phyloP scores from a whole-genome alignment of 805 yeast species.

The Lachancea thermotolerans region DNA sequence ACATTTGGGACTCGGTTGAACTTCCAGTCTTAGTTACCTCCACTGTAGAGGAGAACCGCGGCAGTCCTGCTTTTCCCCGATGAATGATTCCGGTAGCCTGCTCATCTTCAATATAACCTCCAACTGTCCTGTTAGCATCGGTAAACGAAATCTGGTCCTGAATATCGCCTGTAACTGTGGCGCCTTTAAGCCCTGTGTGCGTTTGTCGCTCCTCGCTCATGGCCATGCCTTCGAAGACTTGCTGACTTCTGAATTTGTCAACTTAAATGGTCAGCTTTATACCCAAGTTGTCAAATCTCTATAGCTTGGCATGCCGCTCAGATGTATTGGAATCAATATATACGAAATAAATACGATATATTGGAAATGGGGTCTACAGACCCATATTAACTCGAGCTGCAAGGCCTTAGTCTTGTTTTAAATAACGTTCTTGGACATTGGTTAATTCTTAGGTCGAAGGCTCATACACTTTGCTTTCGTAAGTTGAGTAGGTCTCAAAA shows the following conservation, averaged over 20 bases:
- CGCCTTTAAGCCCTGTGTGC: slow-evolving; percentile 6
- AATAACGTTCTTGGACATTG: too few relatives aligned
- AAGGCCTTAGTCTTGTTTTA: too few relatives aligned
- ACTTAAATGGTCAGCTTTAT: neutral
- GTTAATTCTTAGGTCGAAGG: too few relatives aligned
- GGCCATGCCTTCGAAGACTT: neutral
- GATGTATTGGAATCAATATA: too few relatives aligned
- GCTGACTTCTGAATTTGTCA: neutral
- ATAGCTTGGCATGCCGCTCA: too few relatives aligned
- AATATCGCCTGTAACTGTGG: slow-evolving; percentile 5
- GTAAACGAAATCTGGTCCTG: slow-evolving; percentile 7
- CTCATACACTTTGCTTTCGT: slow-evolving; percentile 36
- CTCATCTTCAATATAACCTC: slow-evolving; percentile 7
- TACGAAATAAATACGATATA: too few relatives aligned
- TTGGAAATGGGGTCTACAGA: too few relatives aligned
- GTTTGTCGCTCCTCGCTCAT: slow-evolving; percentile 3
- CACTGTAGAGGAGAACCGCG: slow-evolving; percentile 8
- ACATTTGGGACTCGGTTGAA: neutral
- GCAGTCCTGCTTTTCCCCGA: slow-evolving; percentile 1
- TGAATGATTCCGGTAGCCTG: neutral
- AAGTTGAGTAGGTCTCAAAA: slow-evolving; percentile 40
- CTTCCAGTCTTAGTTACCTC: neutral
- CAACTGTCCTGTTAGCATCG: slow-evolving; percentile 9
- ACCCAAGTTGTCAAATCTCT: too few relatives aligned
- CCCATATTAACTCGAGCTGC: too few relatives aligned